Base-by-base conservation (phyloP, 371 early-diverging fungal species). In the Syncephalis plumigaleata region DNA sequence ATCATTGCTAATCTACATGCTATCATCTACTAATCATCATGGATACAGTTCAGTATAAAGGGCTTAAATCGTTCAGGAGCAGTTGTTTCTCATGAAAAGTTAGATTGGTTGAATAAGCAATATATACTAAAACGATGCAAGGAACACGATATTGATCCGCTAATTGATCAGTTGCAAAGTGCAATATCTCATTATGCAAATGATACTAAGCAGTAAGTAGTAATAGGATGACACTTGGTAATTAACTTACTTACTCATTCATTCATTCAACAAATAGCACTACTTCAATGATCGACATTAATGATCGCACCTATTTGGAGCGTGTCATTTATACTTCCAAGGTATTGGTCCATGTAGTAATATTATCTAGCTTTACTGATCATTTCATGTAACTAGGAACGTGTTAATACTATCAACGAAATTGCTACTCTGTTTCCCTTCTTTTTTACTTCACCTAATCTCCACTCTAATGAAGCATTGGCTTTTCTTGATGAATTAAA, bases 31-130 rank as follows among this genome's bases (percentile, higher is more conserved):
- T 18, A 22, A 31, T 36, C 20, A 4, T 51, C 18, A 3, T 37
- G 21, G 13, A 39, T 25, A 7, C 55, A 81, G 76, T 91, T 91
- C 63, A 63, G 79, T 20, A 44, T 87, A 2, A 58, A 65, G 0
- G 65, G 73, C 3, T 64, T 92, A 37, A 77, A 84, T 48, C 76
- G 81, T 36, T 75, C 84, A 5, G 77, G 78, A 20, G 78, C 87
- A 0, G 67, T 81, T 2, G 90, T 93, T 8, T 67, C 77, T 44
- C 67, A 71, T 17, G 80, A 77, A 8, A 87, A 86, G 37, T 63
- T 93, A 11, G 77, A 80, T 50, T 84, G 83, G 79, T 71, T 91
- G 42, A 89, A 90, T 58, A 79, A 81, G 46, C 78, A 81, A 50
- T 87, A 87, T 58, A 48, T 85, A 7, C 50, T 68, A 16, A 62